phyloP scores from a whole-genome alignment of 257 asterid species.

The Anisodus acutangulus region DNA sequence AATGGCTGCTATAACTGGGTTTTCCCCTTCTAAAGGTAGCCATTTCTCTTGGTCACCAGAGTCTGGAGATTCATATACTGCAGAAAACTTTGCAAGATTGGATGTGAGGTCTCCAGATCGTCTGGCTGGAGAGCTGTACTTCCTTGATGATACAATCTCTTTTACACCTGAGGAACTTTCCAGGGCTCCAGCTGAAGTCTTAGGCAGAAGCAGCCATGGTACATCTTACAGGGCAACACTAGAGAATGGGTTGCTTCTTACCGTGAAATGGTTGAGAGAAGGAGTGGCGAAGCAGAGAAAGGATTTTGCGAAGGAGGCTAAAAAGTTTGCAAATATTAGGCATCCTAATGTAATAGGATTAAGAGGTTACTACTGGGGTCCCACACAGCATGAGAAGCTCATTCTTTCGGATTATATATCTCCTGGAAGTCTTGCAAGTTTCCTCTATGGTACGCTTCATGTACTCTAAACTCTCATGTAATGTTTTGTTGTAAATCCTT shows the following conservation, averaged over 20 bases:
- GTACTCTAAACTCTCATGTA: conserved; percentile 17
- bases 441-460: conserved; percentile 71
- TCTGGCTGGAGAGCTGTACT: conserved; percentile 89
- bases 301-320: conserved; percentile 97
- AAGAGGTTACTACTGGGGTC: conserved; percentile 99
- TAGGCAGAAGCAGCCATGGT: conserved; percentile 97
- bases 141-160: conserved; percentile 86
- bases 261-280: conserved; percentile 98
- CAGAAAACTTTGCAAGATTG: conserved; percentile 73
- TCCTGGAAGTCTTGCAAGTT: conserved; percentile 94
- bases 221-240: conserved; percentile 87
- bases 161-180: conserved; percentile 91
- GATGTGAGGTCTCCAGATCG: conserved; percentile 88
- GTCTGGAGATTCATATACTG: conserved; percentile 78
- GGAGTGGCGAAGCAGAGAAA: conserved; percentile 97
- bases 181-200: conserved; percentile 94
- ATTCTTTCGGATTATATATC: conserved; percentile 96
- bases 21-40: conserved; percentile 88
- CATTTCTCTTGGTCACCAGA: conserved; percentile 94
- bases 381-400: conserved; percentile 97
- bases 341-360: conserved; percentile 97
- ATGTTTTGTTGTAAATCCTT: background rate
- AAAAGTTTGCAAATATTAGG: conserved; percentile 85
- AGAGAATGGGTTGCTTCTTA: conserved; percentile 85
- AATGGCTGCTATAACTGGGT: conserved; percentile 66